Evolutionary conservation across 805 yeast genomes (phyloP), one percentile per base, ranked within the genome.

Genomic region (Ogataea siamensis): DNA sequence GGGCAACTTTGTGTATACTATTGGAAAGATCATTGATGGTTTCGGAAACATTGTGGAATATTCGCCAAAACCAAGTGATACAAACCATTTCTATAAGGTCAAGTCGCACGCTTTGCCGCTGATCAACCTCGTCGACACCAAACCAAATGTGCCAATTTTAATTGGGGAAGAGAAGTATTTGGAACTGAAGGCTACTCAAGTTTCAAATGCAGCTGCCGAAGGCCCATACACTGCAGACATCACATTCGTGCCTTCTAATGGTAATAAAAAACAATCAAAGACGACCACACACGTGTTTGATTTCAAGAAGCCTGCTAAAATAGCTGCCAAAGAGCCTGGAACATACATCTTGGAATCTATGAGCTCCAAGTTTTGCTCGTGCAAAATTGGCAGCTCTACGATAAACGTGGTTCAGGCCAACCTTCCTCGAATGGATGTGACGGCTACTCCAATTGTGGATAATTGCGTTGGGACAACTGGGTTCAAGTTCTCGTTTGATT

Each of bases 391-490:
- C n/a, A 65, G 75, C 8, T 70, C 79, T 1, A 58, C 67, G 1
- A 67, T 83, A 8, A 54, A 66, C 12, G 70, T 87, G 1, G 39
- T 51, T n/a, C 46, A 56, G 9, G 74, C 72, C 1, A 57, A 56
- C 2, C 35, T 46, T 25, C 76, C 74, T 3, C 68, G 72, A 2
- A 64, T 71, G 13, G 54, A 55, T 2, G 68, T 76, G 11, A 30
- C 49, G 2, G 77, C 87, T 1, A 67, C 67, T 10, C 78, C 91
- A 3, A 77, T 91, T 2, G 68, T 78, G 17, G 98, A 91, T 53
- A 76, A 83, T 33, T 93, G 99, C 65, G 84, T 93, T 20, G 99
- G 99, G 0, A 87, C 88, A 30, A 80, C 87, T 7, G 99, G 97
- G 0, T 76, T 70, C 49, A 67, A 67, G 16, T 78, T 88, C 42